Evolutionary conservation across 805 yeast species (phyloP), one percentile per base, ranked within the genome.

Genomic region (Clavispora phyllophila): DNA sequence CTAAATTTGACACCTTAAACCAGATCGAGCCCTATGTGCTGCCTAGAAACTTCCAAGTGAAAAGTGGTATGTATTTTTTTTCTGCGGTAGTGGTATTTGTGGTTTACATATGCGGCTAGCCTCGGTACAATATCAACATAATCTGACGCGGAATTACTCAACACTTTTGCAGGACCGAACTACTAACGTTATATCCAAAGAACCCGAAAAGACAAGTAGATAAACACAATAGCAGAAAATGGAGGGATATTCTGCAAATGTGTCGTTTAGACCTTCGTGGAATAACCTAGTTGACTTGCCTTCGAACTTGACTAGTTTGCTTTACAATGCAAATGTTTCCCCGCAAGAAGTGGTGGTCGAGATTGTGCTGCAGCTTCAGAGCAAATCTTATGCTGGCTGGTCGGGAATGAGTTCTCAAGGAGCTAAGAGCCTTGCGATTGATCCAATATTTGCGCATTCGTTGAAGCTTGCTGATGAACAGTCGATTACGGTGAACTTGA

Each of bases 331-430:
- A 6, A 72, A 75, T 45, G 72, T 81, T 24, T 76, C 68, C 27
- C 73, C 77, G 3, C 88, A 82, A 53, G 73, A 76, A 50, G 78
- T 82, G 13, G 70, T 82, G 4, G 60, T 82, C 2, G 81, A 81
- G 50, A 47, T 53, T 46, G 74, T 70, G 36, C 53, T 43, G 41
- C 46, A 43, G 28, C 53, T 50, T 23, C 54, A 44, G 32, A 52
- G 38, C 24, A 66, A 54, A 43, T 53, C 41, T 4, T 81, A 71
- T 48, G 72, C 78, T 15, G 89, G 88, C 3, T 83, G 89, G 89
- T 69, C 83, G 12, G 89, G 89, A 2, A 65, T 76, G 69, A 58
- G 73, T 3, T 59, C 71, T 9, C 43, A 56, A 1, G 46, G 45
- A 7, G 47, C 63, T 0, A 61, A 58, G 23, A 46, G 60, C 3